A percentile compares a stretch with the other conserved stretches of the same genome.
phyloP scores from a whole-genome alignment of 768 basidiomycete species.

The Astraeus odoratus region DNA sequence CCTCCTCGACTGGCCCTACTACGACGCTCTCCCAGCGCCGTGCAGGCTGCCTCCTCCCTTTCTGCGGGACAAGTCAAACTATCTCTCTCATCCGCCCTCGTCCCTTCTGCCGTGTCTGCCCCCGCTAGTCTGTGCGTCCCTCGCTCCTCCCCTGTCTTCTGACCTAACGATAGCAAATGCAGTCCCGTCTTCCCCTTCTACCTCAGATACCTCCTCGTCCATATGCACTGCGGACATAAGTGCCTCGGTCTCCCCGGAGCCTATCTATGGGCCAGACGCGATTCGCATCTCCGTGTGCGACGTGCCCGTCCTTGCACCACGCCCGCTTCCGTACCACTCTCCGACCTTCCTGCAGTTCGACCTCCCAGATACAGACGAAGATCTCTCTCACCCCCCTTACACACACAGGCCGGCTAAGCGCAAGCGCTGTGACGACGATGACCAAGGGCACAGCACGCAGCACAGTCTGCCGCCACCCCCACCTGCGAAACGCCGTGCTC shows the following conservation, averaged over 20 bases:
- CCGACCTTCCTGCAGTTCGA: slow-evolving; percentile 66
- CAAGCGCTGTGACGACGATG: slow-evolving; percentile 31
- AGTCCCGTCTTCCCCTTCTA: slow-evolving; percentile 42
- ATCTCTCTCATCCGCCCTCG: background rate
- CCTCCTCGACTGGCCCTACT: background rate
- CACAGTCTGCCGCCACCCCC: background rate
- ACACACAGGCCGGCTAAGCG: slow-evolving; percentile 48
- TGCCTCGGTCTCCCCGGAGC: slow-evolving; percentile 20
- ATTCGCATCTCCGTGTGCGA: slow-evolving; percentile 50
- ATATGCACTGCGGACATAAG: slow-evolving; percentile 12
- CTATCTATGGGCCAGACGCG: slow-evolving; percentile 9
- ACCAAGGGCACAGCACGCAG: slow-evolving; percentile 3
- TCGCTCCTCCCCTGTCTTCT: background rate
- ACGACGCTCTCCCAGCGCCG: slow-evolving; percentile 11
- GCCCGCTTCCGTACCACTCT: slow-evolving; percentile 62
- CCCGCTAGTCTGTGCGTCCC: slow-evolving; percentile 1
- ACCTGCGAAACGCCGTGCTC: slow-evolving; percentile 21
- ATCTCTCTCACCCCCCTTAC: slow-evolving; percentile 66
- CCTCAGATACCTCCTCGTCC: slow-evolving; percentile 25
- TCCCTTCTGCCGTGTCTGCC: background rate
- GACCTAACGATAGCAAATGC: slow-evolving; percentile 6
- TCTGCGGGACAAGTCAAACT: background rate
- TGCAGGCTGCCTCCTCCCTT: slow-evolving; percentile 1
- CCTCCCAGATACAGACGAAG: slow-evolving; percentile 60
- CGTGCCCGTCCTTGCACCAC: slow-evolving; percentile 61